Percentiles rank a stretch among this genome's conserved stretches.
Evolutionary conservation across 2,329 filamentous ascomycete species (phyloP).

Genomic region (Penicillium sp.): DNA sequence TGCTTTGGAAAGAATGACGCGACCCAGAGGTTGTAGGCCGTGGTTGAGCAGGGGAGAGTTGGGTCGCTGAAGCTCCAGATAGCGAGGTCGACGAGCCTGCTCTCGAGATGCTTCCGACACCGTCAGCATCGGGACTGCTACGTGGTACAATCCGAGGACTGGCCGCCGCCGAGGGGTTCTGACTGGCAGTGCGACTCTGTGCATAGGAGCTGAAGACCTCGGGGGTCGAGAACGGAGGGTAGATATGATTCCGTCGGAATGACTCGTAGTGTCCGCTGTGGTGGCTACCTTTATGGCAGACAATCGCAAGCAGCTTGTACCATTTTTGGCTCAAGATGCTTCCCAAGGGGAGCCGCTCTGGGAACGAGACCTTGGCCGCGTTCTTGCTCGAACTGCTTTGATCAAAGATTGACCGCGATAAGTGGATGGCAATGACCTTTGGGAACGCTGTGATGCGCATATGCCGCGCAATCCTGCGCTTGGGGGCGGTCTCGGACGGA

Average conservation of each 20-base stretch:
- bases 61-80: conserved; percentile 26
- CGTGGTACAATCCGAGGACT: conserved; percentile 49
- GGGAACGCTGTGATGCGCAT: conserved; percentile 85
- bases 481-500: conserved; percentile 70
- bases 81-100: conserved; percentile 36
- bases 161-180: conserved; percentile 49
- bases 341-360: conserved; percentile 79
- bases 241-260: conserved; percentile 80
- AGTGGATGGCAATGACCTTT: conserved; percentile 84
- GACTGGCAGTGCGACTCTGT: conserved; percentile 59
- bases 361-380: conserved; percentile 87
- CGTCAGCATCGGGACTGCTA: conserved; percentile 30
- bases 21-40: conserved; percentile 33
- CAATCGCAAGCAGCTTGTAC: conserved; percentile 81
- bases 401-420: conserved; percentile 91
- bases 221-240: conserved; percentile 77
- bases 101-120: conserved; percentile 31
- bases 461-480: conserved; percentile 79
- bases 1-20: conserved; percentile 35
- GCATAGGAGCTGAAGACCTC: conserved; percentile 74
- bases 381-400: conserved; percentile 82
- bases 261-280: conserved; percentile 97
- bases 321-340: conserved; percentile 72
- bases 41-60: conserved; percentile 20
- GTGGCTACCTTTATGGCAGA: conserved; percentile 93